phyloP scores from a whole-genome alignment of 176 grass and related monocot genomes.

The Lolium perenne region DNA sequence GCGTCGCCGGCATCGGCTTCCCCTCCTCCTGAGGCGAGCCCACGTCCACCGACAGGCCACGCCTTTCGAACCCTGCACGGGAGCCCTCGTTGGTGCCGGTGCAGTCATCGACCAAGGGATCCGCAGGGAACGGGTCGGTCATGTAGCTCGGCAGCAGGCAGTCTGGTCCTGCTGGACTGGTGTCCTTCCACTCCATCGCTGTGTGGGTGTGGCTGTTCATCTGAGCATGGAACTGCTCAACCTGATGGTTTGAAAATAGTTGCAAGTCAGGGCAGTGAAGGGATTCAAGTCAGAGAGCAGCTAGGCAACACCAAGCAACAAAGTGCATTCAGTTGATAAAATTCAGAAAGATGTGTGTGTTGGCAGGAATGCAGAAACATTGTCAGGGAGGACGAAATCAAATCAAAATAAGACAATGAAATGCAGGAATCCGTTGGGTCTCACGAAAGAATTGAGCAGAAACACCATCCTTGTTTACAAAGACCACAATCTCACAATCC shows the following conservation, averaged over 20 bases:
- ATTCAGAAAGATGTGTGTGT: constrained; percentile 10
- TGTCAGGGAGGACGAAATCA: not conserved
- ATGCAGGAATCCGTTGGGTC: not conserved
- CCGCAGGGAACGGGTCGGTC: constrained; percentile 40
- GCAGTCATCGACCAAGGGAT: constrained; percentile 21
- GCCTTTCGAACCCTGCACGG: constrained; percentile 27
- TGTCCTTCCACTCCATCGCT: constrained; percentile 50
- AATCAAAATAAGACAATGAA: constrained; percentile 4
- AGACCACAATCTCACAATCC: not conserved
- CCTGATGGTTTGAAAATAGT: constrained; percentile 3
- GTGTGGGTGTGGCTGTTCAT: constrained; percentile 50
- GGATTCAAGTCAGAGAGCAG: not conserved
- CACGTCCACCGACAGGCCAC: constrained; percentile 33
- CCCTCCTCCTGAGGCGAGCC: constrained; percentile 32
- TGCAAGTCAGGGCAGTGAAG: not conserved
- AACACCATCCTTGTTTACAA: not conserved
- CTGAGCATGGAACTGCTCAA: constrained; percentile 30
- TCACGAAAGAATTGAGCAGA: constrained; percentile 5
- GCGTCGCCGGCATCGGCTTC: constrained; percentile 18
- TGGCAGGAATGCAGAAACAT: not conserved
- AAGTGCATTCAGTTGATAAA: not conserved
- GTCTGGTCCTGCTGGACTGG: constrained; percentile 24
- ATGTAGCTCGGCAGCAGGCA: constrained; percentile 37
- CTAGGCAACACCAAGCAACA: not conserved
- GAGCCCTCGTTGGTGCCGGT: constrained; percentile 11